Evolutionary conservation across 768 basidiomycete genomes (phyloP).

Genomic region (Lyophyllum semitale): DNA sequence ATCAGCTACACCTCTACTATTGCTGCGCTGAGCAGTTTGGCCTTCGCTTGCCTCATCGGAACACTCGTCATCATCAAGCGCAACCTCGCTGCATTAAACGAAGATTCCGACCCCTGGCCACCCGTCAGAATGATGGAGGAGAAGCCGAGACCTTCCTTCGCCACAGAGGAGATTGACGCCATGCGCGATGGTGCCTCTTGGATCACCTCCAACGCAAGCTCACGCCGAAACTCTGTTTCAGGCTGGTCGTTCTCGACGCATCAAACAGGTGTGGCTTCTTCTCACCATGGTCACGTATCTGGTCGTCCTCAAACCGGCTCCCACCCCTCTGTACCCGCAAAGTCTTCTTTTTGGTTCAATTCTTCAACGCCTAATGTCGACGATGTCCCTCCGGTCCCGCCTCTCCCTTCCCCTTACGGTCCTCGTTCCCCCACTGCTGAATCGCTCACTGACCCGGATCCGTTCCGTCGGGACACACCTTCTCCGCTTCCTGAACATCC

Average conservation of each 20-base stretch:
- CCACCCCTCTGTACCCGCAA: constrained; percentile 47
- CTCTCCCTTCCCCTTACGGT: constrained; percentile 63
- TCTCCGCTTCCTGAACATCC: constrained; percentile 36
- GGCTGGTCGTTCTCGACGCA: constrained; percentile 77
- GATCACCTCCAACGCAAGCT: constrained; percentile 70
- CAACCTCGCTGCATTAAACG: constrained; percentile 58
- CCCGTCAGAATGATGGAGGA: constrained; percentile 53
- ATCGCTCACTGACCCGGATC: constrained; percentile 53
- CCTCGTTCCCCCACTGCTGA: constrained; percentile 42
- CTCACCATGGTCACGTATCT: constrained; percentile 34
- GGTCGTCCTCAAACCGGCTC: constrained; percentile 36
- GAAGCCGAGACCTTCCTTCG: constrained; percentile 62
- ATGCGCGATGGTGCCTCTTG: constrained; percentile 79
- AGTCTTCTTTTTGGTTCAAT: constrained; percentile 68
- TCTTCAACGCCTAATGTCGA: constrained; percentile 42
- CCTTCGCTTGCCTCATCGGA: constrained; percentile 59
- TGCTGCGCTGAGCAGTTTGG: constrained; percentile 51
- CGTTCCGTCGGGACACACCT: constrained; percentile 60
- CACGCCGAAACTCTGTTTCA: constrained; percentile 59
- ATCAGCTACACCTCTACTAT: constrained; percentile 56
- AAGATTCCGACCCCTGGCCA: constrained; percentile 60
- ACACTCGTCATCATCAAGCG: constrained; percentile 68
- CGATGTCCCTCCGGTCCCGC: constrained; percentile 68
- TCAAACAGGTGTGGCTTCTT: constrained; percentile 42
- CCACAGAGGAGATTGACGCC: constrained; percentile 71